Percentiles rank a stretch among this genome's conserved stretches.
phyloP scores from a whole-genome alignment of 2,329 filamentous ascomycete genomes.

The Sclerotinia sclerotiorum region DNA sequence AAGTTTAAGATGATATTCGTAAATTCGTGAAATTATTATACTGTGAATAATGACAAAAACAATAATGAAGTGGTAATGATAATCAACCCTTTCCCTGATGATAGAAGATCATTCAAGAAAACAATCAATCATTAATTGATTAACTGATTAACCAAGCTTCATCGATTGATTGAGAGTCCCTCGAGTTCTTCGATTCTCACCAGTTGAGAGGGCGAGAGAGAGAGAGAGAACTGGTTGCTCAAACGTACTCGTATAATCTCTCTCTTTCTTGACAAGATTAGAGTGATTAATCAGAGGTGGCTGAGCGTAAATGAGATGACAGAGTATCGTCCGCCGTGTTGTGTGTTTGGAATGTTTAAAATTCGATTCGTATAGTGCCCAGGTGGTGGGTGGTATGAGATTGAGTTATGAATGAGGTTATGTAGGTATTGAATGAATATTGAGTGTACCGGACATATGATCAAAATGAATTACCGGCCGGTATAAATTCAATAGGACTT shows the following conservation, averaged over 20 bases:
- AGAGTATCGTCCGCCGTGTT: neutral
- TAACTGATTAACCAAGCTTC: neutral
- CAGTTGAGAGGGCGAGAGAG: neutral
- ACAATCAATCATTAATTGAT: neutral
- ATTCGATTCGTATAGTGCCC: neutral
- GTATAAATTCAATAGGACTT: neutral
- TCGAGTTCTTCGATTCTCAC: neutral
- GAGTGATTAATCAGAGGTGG: constrained; percentile 14
- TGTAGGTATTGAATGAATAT: neutral
- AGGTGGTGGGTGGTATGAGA: neutral
- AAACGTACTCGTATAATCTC: neutral
- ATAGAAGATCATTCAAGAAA: no score
- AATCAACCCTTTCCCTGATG: no score
- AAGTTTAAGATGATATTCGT: neutral
- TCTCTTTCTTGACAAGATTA: neutral
- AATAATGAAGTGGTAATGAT: no score
- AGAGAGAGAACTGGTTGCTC: neutral
- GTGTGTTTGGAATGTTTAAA: neutral
- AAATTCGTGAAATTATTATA: neutral
- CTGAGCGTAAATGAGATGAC: constrained; percentile 14
- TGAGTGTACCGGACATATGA: neutral
- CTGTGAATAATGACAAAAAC: no score
- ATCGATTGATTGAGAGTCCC: no score
- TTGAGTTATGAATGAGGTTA: no score
- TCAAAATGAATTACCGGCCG: neutral